phyloP scores from a whole-genome alignment of 805 yeast species.

The Hanseniaspora jakobsenii region DNA sequence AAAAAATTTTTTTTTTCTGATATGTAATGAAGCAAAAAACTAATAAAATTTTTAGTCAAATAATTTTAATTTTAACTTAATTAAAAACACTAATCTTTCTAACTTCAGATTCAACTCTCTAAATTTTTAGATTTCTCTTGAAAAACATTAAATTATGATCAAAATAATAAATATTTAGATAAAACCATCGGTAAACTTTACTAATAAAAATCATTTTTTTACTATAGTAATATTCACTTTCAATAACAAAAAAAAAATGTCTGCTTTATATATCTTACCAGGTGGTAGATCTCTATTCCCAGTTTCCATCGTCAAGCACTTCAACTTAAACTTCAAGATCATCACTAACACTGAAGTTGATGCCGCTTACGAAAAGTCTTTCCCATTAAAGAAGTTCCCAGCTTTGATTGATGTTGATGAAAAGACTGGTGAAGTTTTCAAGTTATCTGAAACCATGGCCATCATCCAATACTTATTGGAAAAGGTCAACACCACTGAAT shows the following conservation, averaged over 20 bases:
- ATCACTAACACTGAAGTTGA: conserved; percentile 32
- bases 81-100: too few relatives aligned
- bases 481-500: conserved; percentile 45
- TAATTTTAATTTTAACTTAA: neutral
- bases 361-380: conserved; percentile 29
- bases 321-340: conserved; percentile 44
- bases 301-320: conserved; percentile 43
- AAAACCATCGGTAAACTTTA: too few relatives aligned
- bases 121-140: too few relatives aligned
- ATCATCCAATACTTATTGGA: conserved; percentile 39
- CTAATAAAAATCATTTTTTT: too few relatives aligned
- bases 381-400: conserved; percentile 58
- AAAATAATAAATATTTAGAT: too few relatives aligned
- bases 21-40: too few relatives aligned
- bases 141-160: too few relatives aligned
- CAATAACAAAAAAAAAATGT: neutral
- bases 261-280: conserved; percentile 31
- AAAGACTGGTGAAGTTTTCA: conserved; percentile 48
- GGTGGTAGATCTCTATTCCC: conserved; percentile 26
- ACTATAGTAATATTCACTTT: too few relatives aligned
- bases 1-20: neutral
- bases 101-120: too few relatives aligned
- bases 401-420: conserved; percentile 42
- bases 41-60: neutral
- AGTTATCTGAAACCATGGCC: conserved; percentile 59